Conservation (phyloP, 805 yeast genomes). For the Hyphopichia homilentoma region DNA sequence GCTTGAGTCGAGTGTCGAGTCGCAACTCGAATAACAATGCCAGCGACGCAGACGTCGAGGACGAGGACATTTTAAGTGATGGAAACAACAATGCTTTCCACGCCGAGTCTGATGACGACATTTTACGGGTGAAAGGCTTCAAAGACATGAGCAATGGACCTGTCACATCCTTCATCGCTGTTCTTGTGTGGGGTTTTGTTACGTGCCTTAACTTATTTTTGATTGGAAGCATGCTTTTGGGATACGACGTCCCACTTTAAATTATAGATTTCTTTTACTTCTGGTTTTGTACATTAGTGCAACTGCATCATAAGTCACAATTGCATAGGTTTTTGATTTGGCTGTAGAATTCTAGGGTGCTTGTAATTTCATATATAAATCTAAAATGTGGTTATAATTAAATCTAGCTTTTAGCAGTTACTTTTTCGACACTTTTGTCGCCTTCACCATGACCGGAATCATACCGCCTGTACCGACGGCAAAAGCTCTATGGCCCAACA, state of each 20-base stretch:
- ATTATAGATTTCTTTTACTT: not conserved
- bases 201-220: conserved; percentile 70
- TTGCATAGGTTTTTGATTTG: too few species aligned
- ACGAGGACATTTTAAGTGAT: conserved; percentile 2
- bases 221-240: conserved; percentile 36
- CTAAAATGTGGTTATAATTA: too few species aligned
- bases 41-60: conserved; percentile 6
- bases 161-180: conserved; percentile 49
- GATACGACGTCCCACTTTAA: conserved; percentile 25
- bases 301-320: too few species aligned
- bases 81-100: conserved; percentile 5
- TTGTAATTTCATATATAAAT: too few species aligned
- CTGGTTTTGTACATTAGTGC: conserved; percentile 3
- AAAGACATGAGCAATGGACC: conserved; percentile 72
- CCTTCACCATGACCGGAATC: conserved; percentile 52
- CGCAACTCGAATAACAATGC: conserved; percentile 2
- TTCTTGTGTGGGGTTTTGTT: conserved; percentile 66
- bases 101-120: conserved; percentile 15
- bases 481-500: conserved; percentile 45
- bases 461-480: conserved; percentile 53
- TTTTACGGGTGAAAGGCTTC: conserved; percentile 28
- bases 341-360: too few species aligned
- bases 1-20: not conserved
- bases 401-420: too few species aligned
- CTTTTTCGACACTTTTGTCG: too few species aligned